phyloP scores from a whole-genome alignment of 805 yeast genomes.

The Wickerhamiella shivajii region DNA sequence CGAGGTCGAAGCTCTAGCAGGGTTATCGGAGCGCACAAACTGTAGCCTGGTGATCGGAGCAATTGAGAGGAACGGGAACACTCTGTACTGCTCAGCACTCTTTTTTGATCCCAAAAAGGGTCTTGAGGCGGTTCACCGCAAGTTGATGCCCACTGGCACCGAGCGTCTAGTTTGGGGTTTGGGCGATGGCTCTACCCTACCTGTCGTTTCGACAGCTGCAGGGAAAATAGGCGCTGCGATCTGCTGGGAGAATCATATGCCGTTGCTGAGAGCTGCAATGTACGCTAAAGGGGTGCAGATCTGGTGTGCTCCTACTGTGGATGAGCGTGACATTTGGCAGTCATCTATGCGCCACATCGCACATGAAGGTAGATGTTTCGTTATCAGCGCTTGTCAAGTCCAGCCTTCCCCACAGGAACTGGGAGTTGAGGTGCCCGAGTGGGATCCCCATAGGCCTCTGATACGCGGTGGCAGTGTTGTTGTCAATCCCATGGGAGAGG shows the following conservation, averaged over 20 bases:
- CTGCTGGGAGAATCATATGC: conserved; percentile 36
- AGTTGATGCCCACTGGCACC: conserved; percentile 32
- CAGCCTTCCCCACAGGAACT: conserved; percentile 21
- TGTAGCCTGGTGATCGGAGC: conserved; percentile 30
- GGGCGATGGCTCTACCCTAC: conserved; percentile 34
- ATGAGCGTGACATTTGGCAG: conserved; percentile 32
- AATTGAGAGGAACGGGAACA: conserved; percentile 27
- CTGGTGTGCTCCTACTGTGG: conserved; percentile 34
- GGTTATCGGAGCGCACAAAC: conserved; percentile 24
- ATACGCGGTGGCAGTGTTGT: conserved; percentile 32
- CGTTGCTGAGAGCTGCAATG: conserved; percentile 29
- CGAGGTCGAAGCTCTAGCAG: conserved; percentile 26
- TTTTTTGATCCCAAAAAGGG: conserved; percentile 29
- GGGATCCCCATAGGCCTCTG: conserved; percentile 23
- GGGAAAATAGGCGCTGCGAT: conserved; percentile 33
- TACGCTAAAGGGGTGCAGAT: conserved; percentile 31
- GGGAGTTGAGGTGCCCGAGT: conserved; percentile 13
- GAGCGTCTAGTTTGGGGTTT: conserved; percentile 34
- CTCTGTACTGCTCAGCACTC: conserved; percentile 29
- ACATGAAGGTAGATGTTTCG: conserved; percentile 30
- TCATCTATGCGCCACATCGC: conserved; percentile 31
- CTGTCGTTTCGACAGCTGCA: conserved; percentile 25
- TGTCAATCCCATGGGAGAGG: conserved; percentile 31
- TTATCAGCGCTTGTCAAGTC: conserved; percentile 30
- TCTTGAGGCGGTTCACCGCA: conserved; percentile 31